These are phyloP conservation scores for Trichoderma virens DNA, from an alignment of 495 filamentous ascomycete species.

Conservation along the genomic window DNA sequence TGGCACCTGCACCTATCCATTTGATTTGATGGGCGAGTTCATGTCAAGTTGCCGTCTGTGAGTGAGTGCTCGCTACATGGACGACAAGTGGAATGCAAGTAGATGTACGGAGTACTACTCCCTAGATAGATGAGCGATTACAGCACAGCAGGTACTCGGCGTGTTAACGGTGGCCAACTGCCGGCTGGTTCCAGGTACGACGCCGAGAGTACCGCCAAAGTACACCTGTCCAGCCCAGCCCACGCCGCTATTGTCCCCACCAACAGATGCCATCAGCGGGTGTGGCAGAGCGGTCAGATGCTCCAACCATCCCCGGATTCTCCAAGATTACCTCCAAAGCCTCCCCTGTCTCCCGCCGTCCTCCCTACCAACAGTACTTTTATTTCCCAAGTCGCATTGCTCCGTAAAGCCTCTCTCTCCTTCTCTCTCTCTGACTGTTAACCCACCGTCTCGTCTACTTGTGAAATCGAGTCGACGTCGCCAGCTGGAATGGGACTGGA, in stretches of 20 bases:
- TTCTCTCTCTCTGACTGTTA: not conserved
- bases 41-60: no score
- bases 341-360: not conserved
- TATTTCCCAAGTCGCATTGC: not conserved
- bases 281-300: conserved; percentile 7
- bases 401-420: not conserved
- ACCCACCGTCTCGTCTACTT: no score
- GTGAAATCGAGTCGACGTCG: not conserved
- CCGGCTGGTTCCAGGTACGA: not conserved
- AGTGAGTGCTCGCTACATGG: no score
- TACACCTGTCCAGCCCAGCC: not conserved
- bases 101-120: no score
- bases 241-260: not conserved
- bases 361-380: not conserved
- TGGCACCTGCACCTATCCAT: no score
- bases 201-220: not conserved
- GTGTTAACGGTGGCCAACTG: not conserved
- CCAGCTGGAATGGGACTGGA: not conserved
- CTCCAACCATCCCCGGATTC: conserved; percentile 2
- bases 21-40: no score
- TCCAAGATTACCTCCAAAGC: not conserved
- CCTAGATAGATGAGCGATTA: no score
- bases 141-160: no score
- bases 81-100: no score
- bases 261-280: not conserved